Conservation (phyloP, 352 stramenopile genomes). For the Pythium biforme region DNA sequence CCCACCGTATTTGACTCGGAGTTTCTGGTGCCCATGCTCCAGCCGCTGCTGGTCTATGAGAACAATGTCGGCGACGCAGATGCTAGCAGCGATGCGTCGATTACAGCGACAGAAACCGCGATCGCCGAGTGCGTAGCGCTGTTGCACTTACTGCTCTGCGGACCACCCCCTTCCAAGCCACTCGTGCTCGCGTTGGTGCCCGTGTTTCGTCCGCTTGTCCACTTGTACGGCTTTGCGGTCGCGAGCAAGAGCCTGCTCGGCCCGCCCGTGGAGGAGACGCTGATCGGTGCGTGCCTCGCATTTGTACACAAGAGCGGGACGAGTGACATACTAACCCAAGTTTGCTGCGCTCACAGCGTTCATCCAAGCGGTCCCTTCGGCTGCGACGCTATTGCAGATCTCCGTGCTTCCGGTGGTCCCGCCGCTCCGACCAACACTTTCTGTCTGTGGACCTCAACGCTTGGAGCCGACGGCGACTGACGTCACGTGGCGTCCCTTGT, state of each 20-base stretch:
- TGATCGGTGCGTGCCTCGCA: conserved; percentile 37
- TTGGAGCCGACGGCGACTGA: neutral
- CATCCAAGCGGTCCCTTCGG: conserved; percentile 30
- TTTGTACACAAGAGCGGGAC: too few relatives aligned
- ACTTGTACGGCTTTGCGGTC: conserved; percentile 66
- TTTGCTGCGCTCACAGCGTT: conserved; percentile 26
- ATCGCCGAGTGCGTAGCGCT: conserved; percentile 53
- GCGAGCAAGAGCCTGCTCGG: conserved; percentile 65
- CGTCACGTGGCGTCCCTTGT: conserved; percentile 34
- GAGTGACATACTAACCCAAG: neutral
- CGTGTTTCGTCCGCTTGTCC: conserved; percentile 68
- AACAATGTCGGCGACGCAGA: neutral
- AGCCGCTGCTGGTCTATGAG: conserved; percentile 66
- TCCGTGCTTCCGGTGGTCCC: conserved; percentile 49
- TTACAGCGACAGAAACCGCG: conserved; percentile 35
- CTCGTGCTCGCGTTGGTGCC: conserved; percentile 61
- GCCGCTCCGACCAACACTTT: conserved; percentile 33
- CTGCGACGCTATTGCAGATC: conserved; percentile 50
- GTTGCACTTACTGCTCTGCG: conserved; percentile 60
- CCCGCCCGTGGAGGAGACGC: conserved; percentile 44
- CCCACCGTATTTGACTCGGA: conserved; percentile 44
- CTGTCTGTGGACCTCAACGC: conserved; percentile 5
- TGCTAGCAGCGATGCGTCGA: neutral
- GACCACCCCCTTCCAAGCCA: conserved; percentile 56
- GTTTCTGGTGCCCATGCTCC: conserved; percentile 56